phyloP scores from a whole-genome alignment of 1,139 yeast genomes.

The Debaryomyces sp. region DNA sequence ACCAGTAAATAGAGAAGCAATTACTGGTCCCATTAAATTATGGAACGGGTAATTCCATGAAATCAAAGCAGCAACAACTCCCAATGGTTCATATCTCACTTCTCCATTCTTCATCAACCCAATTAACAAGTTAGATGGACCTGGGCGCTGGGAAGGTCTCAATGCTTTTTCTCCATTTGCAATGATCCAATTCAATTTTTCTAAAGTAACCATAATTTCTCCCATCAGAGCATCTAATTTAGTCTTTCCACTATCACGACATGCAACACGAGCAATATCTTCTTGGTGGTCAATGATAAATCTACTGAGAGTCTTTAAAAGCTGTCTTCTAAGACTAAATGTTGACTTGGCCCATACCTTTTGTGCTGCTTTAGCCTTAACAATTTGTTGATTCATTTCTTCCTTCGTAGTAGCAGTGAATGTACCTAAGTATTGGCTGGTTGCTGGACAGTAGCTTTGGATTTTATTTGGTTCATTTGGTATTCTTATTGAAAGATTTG shows the following conservation, averaged over 20 bases:
- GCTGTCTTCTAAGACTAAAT: slow-evolving; percentile 66
- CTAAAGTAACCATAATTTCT: slow-evolving; percentile 89
- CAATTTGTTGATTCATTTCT: slow-evolving; percentile 70
- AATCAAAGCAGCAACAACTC: slow-evolving; percentile 86
- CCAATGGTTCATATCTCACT: slow-evolving; percentile 88
- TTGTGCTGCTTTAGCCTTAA: slow-evolving; percentile 61
- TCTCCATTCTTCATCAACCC: slow-evolving; percentile 85
- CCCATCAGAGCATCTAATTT: slow-evolving; percentile 96
- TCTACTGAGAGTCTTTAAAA: slow-evolving; percentile 69
- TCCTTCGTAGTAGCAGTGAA: slow-evolving; percentile 61
- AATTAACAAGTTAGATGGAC: slow-evolving; percentile 75
- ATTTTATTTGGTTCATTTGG: slow-evolving; percentile 65
- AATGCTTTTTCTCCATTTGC: slow-evolving; percentile 78
- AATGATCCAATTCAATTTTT: slow-evolving; percentile 87
- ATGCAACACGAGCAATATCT: slow-evolving; percentile 85
- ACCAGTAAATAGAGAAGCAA: slow-evolving; percentile 87
- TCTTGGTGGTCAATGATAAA: slow-evolving; percentile 83
- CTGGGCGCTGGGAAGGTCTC: slow-evolving; percentile 76
- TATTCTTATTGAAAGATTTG: slow-evolving; percentile 50
- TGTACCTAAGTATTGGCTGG: slow-evolving; percentile 83
- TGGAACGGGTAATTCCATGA: slow-evolving; percentile 98
- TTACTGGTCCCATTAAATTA: slow-evolving; percentile 87
- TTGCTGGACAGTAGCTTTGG: slow-evolving; percentile 93
- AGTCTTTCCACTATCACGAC: slow-evolving; percentile 96
- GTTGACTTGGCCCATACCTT: slow-evolving; percentile 55